Evolutionary conservation across 2,329 filamentous ascomycete genomes (phyloP), one percentile per base, ranked within the genome.

Genomic region (Hypoxylon sp.): DNA sequence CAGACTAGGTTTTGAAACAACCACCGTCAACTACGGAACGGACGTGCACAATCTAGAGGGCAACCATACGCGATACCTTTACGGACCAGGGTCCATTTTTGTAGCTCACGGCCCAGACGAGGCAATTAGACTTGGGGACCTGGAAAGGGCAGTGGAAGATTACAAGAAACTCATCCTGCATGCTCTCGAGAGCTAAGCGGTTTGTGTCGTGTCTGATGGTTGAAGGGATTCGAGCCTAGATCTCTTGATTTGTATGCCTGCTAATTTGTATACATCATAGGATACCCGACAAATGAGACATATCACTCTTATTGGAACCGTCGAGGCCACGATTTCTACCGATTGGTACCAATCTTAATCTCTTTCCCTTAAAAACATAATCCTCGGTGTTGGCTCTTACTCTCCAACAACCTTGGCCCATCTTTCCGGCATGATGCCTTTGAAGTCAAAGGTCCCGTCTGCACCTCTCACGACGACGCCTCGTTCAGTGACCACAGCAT

Each of bases 401-500:
- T 70, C 44, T 20, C 70, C 72, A 11, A 78, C 75, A 44, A 80
- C 69, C 32, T 76, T 70, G 1, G 78, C 77, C 86, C 85, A 88
- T 40, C 84, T 77, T 75, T 87, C 84, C 0, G 85, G 84, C 80
- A 89, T 80, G 52, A 89, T 79, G 58, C 78, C 75, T 70, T 81
- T 80, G 70, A 90, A 88, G 73, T 89, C 82, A 73, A 97, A 98
- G 20, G 79, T 81, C 1, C 93, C 93, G 61, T 90, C 83, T 2
- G 80, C 76, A 46, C 87, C 87, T 82, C 95, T 97, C 73, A 93
- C 90, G 2, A 96, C 89, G 6, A 93, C 92, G 0, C 95, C 95
- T 72, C 91, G 89, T 80, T 99, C 96, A 0, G 96, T 99, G 68
- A 98, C 92, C 61, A 99, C 91, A 1, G 92, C 93, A 78, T 99